A percentile compares a stretch with the other conserved stretches of the same genome.
Conservation (phyloP, 768 basidiomycete genomes). For the Hygrophorus russula region DNA sequence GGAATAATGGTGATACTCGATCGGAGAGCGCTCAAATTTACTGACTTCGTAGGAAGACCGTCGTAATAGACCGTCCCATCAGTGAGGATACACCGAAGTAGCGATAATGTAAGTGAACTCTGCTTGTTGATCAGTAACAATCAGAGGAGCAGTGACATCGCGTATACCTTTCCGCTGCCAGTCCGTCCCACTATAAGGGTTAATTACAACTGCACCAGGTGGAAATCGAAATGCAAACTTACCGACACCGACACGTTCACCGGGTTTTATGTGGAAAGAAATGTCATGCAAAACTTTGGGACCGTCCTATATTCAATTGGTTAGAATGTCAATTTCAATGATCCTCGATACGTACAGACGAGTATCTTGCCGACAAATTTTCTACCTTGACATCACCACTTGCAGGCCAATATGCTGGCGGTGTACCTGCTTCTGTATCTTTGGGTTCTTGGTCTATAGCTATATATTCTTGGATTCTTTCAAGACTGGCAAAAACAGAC, state of each 20-base stretch:
- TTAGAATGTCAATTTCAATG: neutral
- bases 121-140: conserved; percentile 9
- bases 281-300: conserved; percentile 49
- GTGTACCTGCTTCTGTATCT: conserved; percentile 27
- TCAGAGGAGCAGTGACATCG: neutral
- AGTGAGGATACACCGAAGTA: conserved; percentile 47
- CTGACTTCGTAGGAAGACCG: conserved; percentile 30
- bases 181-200: conserved; percentile 26
- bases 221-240: conserved; percentile 2
- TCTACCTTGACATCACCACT: conserved; percentile 44
- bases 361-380: conserved; percentile 45
- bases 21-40: conserved; percentile 48
- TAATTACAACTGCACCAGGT: neutral
- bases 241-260: conserved; percentile 47
- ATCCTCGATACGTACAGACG: conserved; percentile 16
- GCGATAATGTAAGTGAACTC: conserved; percentile 48
- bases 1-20: conserved; percentile 52
- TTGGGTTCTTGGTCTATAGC: conserved; percentile 46
- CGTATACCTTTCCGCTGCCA: conserved; percentile 31
- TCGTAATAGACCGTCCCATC: conserved; percentile 48
- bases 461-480: conserved; percentile 64
- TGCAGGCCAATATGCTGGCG: conserved; percentile 59
- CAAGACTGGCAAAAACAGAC: conserved; percentile 23
- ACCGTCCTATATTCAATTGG: conserved; percentile 14
- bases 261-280: conserved; percentile 38